Evolutionary conservation across 129 eudicot genomes (phyloP), one percentile per base, ranked within the genome.

Genomic region (Lactuca sativa): DNA sequence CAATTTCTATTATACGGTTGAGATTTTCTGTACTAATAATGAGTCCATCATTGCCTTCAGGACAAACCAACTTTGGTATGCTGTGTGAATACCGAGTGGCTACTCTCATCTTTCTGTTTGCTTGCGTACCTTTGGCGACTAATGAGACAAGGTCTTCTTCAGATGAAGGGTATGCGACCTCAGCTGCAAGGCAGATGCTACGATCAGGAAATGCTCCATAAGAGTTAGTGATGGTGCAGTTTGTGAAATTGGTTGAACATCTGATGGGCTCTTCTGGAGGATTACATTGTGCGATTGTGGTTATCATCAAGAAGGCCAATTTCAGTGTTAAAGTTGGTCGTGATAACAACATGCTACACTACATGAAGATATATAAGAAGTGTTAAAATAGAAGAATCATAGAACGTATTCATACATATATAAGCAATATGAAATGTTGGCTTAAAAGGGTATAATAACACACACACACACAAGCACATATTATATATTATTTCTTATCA

Each of bases 201-300:
- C 96, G 84, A 66, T 91, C 96, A 0, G 97, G 96, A 71, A 91
- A 91, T 5, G 84, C 80, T 6, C 97, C 97, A 18, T 85, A 81
- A 0, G 93, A 47, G 82, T 91, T 91, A 14, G 90, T 85, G 56
- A 91, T 73, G 77, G 86, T 88, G 80, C 96, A 91, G 51, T 83
- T 78, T 18, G 77, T 61, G 37, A 71, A 74, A 3, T 72, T 65
- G 38, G 68, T 43, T 9, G 36, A 71, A 62, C 91, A 88, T 43
- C 51, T 76, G 55, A 88, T 64, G n/a, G 95, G 95, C 66, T 85
- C 84, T 59, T 75, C 90, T 0, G 90, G 95, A 31, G 93, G 86
- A 62, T 69, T 82, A 65, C 64, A 74, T 0, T 56, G 40, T 34
- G 57, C 74, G 7, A 6, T 17, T 25, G 25, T 33, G 52, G 37